These are phyloP conservation scores for sweet orange (Citrus sinensis) DNA, from an alignment of 345 rosid species.

Conservation along the genomic window DNA sequence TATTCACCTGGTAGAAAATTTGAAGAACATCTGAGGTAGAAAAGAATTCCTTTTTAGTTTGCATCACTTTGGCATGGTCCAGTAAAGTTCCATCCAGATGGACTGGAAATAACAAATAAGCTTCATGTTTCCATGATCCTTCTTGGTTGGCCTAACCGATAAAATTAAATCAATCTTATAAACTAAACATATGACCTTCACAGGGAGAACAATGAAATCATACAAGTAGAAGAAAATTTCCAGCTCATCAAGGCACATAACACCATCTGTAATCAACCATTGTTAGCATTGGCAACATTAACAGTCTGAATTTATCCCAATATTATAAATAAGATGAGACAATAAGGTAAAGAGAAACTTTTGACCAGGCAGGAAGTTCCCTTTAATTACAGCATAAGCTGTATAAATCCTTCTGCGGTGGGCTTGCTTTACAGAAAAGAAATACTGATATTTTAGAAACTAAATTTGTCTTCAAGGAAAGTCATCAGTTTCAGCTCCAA, in stretches of 20 bases:
- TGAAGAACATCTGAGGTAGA: slow-evolving; percentile 82
- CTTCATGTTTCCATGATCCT: slow-evolving; percentile 84
- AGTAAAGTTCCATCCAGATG: slow-evolving; percentile 95
- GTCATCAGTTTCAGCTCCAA: background rate
- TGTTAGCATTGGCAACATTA: background rate
- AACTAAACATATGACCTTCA: background rate
- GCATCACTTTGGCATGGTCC: slow-evolving; percentile 78
- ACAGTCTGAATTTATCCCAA: background rate
- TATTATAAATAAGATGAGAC: background rate
- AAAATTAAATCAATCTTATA: slow-evolving; percentile 1
- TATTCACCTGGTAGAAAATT: slow-evolving; percentile 83
- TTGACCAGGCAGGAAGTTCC: background rate
- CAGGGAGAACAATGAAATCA: background rate
- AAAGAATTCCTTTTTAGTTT: slow-evolving; percentile 79
- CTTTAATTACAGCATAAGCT: background rate
- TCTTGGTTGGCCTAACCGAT: slow-evolving; percentile 65
- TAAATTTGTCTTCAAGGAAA: background rate
- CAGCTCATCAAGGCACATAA: background rate
- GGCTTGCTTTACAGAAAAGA: background rate
- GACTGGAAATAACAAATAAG: slow-evolving; percentile 94
- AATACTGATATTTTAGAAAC: background rate
- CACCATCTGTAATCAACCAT: background rate
- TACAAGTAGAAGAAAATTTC: background rate
- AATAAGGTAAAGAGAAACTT: background rate
- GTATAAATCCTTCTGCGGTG: background rate